Conservation (phyloP, 75 land plant genomes). For the Cunninghamia lanceolata region DNA sequence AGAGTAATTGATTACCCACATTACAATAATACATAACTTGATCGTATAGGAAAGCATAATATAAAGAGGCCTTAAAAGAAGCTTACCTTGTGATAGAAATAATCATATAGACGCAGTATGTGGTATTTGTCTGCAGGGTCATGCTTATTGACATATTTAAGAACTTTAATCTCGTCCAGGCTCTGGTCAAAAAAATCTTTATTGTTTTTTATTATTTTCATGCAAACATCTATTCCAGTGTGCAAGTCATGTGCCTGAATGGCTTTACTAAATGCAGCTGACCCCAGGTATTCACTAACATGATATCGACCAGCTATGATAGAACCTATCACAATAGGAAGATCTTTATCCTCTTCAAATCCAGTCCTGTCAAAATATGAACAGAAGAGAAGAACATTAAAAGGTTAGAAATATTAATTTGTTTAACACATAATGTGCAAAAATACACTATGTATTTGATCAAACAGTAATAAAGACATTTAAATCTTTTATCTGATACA, state of each 20-base stretch:
- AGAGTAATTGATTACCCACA: neutral
- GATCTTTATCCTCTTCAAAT: constrained; percentile 92
- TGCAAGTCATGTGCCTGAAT: constrained; percentile 97
- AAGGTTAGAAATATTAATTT: neutral
- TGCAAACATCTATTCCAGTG: constrained; percentile 90
- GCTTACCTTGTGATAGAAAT: constrained; percentile 93
- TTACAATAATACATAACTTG: neutral
- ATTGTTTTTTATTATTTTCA: constrained; percentile 97
- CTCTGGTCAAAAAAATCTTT: constrained; percentile 99
- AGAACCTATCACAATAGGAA: constrained; percentile 74
- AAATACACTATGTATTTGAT: neutral
- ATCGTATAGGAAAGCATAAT: neutral
- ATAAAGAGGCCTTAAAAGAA: neutral
- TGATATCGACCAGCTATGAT: constrained; percentile 92
- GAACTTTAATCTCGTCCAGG: constrained; percentile 94
- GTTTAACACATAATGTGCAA: neutral
- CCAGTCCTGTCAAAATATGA: constrained; percentile 74
- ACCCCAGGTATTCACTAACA: constrained; percentile 93
- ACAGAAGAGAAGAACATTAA: neutral
- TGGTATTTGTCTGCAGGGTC: constrained; percentile 93
- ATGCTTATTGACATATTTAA: constrained; percentile 92
- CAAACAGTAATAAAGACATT: neutral
- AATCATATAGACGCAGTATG: constrained; percentile 93
- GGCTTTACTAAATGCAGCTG: constrained; percentile 99
- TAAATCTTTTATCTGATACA: neutral